Percentiles rank a stretch among this genome's conserved stretches.
Conservation (phyloP, 768 basidiomycete species). For the Hericium rajendrae region DNA sequence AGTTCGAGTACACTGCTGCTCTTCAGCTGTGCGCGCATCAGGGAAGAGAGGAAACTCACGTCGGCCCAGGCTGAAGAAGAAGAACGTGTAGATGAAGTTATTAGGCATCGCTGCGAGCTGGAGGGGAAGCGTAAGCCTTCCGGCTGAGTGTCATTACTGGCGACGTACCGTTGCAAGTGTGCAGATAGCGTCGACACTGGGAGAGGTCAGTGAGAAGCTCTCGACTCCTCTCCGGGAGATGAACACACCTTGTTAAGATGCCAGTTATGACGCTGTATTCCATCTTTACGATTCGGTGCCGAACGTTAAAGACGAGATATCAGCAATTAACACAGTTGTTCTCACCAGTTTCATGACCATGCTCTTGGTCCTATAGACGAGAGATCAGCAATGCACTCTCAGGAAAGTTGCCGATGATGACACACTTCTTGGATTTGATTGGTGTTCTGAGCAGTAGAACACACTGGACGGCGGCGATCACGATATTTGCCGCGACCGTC, state of each 20-base stretch:
- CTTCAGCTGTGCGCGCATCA: background rate
- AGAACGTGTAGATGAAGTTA: background rate
- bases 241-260: background rate
- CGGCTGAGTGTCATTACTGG: background rate
- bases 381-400: too few relatives aligned
- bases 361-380: background rate
- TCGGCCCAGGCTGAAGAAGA: background rate
- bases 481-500: background rate
- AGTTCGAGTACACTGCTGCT: background rate
- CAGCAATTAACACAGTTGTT: background rate
- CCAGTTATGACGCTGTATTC: background rate
- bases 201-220: background rate
- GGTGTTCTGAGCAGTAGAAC: background rate
- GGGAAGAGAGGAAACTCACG: background rate
- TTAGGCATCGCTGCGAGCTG: background rate
- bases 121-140: background rate
- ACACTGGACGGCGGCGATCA: background rate
- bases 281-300: background rate
- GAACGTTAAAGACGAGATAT: background rate
- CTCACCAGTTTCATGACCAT: background rate
- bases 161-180: background rate
- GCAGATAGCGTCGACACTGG: background rate
- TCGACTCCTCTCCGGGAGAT: background rate
- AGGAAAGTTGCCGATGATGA: background rate
- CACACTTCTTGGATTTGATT: background rate